Percentiles rank a stretch among this genome's conserved stretches.
Evolutionary conservation across 805 yeast genomes (phyloP).

Genomic region (Blastobotrys parvus): DNA sequence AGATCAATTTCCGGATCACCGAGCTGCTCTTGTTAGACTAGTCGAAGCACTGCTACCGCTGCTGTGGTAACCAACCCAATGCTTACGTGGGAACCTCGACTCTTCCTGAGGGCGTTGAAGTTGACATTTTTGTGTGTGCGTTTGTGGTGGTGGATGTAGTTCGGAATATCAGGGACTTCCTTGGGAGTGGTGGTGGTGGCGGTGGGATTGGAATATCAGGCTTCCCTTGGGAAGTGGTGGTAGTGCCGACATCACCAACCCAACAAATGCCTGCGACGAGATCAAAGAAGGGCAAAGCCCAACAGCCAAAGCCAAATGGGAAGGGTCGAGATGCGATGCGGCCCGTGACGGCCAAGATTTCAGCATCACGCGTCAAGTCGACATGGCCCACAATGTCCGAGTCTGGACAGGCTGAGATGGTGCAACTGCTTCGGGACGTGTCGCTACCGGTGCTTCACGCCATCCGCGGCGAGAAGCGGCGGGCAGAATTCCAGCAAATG

Average conservation of each 20-base stretch:
- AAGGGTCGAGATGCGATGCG: background rate
- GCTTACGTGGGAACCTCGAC: constrained; percentile 14
- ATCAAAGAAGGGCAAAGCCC: background rate
- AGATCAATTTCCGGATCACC: constrained; percentile 42
- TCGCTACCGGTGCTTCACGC: constrained; percentile 4
- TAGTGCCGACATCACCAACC: background rate
- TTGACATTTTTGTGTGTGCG: too few relatives aligned
- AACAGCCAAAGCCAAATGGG: background rate
- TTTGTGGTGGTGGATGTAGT: too few relatives aligned
- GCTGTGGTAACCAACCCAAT: background rate
- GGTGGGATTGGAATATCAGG: background rate
- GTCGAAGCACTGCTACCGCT: background rate
- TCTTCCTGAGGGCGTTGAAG: too few relatives aligned
- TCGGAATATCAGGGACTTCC: too few relatives aligned
- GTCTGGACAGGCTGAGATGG: constrained; percentile 6
- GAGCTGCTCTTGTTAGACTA: constrained; percentile 9
- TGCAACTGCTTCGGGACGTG: constrained; percentile 4
- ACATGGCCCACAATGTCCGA: constrained; percentile 9
- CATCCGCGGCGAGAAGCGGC: constrained; percentile 4
- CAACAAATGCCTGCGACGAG: background rate
- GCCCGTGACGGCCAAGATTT: constrained; percentile 3
- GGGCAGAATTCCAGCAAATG: constrained; percentile 6
- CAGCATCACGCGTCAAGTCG: constrained; percentile 1
- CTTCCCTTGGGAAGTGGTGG: background rate
- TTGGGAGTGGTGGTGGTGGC: background rate